Evolutionary conservation across 176 grass and related monocot species (phyloP), one percentile per base, ranked within the genome.

Genomic region (Ensete glaucum): DNA sequence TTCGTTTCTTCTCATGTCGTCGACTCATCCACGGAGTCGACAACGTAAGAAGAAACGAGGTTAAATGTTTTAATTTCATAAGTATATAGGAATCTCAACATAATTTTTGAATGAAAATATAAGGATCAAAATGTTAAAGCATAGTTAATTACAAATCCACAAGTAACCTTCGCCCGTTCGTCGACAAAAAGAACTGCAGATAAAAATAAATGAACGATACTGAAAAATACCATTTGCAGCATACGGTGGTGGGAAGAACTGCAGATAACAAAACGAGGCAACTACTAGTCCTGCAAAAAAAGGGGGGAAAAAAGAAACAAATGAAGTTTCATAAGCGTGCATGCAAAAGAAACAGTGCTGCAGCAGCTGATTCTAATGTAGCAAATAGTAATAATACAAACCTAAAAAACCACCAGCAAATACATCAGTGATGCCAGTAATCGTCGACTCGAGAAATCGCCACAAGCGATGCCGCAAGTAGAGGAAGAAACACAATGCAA

Each of bases 391-490:
- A 53, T 9, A 25, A 49, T 8, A 65, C 75, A 22, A 51, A 77
- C 75, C 75, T 77, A 77, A 24, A 13, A 64, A 19, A n/a, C 75
- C 75, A 64, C 75, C 75, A 53, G 11, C 43, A 52, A 77, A 51
- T 1, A 77, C 60, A 52, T 77, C 75, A 77, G 24, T 77, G 74
- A 64, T 77, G 75, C 75, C 75, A 65, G 60, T 77, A 77, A 22
- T 77, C 75, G 25, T 77, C 75, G 19, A 77, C 75, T 52, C 75
- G 75, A 52, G 75, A 77, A 65, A 65, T 15, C 1, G 75, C 59
- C 11, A 77, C 75, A 10, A 77, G 75, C 5, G 59, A 9, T 52
- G 75, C 75, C 23, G 10, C 48, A 2, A 77, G 60, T 53, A 77
- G 75, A 77, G 75, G 75, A 64, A 77, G 75, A 10, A 53, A 52